A percentile compares a stretch with the other conserved stretches of the same genome.
phyloP scores from a whole-genome alignment of 495 filamentous ascomycete genomes.

The Physcia stellaris region DNA sequence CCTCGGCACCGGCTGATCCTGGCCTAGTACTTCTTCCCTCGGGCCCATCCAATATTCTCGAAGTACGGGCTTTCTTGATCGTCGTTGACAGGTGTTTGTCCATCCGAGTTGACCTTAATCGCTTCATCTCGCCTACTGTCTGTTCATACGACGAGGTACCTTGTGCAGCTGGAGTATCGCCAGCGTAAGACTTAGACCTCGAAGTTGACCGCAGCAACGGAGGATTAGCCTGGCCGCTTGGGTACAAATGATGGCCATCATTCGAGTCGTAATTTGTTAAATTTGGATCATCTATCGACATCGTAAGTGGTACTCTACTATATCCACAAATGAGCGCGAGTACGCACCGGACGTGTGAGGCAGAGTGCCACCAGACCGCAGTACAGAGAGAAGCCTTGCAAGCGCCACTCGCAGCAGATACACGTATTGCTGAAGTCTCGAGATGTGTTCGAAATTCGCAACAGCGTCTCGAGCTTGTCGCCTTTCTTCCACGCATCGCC shows the following conservation, averaged over 20 bases:
- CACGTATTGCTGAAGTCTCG: slow-evolving; percentile 84
- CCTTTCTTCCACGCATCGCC: slow-evolving; percentile 40
- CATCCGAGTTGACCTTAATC: slow-evolving; percentile 81
- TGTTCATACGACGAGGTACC: slow-evolving; percentile 75
- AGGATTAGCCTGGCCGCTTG: slow-evolving; percentile 27
- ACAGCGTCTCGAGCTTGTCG: slow-evolving; percentile 33
- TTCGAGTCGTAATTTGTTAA: slow-evolving; percentile 50
- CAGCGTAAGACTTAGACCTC: slow-evolving; percentile 61
- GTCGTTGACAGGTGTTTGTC: slow-evolving; percentile 88
- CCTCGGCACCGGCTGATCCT: slow-evolving; percentile 63
- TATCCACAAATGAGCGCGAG: slow-evolving; percentile 3
- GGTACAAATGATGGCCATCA: slow-evolving; percentile 42
- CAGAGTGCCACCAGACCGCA: slow-evolving; percentile 68
- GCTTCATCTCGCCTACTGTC: slow-evolving; percentile 85
- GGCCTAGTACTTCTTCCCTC: slow-evolving; percentile 64
- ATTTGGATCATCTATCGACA: slow-evolving; percentile 53
- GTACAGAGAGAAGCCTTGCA: slow-evolving; percentile 74
- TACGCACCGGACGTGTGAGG: slow-evolving; percentile 54
- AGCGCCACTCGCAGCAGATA: slow-evolving; percentile 86
- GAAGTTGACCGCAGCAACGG: slow-evolving; percentile 47
- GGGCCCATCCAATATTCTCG: slow-evolving; percentile 83
- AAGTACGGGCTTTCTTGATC: slow-evolving; percentile 77
- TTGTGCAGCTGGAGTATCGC: slow-evolving; percentile 39
- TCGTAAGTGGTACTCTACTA: neutral
- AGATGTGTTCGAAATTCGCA: slow-evolving; percentile 47